Evolutionary conservation across 169 alveolate species (phyloP), one percentile per base, ranked within the genome.

Genomic region (Sarcocystis neurona): DNA sequence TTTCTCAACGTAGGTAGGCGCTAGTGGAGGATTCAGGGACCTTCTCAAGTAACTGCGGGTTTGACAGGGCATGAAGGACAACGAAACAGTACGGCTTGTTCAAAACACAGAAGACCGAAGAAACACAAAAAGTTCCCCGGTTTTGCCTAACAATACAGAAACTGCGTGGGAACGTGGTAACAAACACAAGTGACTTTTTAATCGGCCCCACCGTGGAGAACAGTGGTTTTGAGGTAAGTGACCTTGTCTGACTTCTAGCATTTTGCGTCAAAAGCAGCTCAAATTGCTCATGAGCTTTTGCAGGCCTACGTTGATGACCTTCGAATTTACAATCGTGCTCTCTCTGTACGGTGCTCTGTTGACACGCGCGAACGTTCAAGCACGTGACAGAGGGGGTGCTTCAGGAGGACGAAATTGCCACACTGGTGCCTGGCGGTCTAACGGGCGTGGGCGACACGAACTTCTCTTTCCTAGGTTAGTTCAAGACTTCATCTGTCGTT

Each of bases 251-350:
- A n/a, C n/a, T n/a, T n/a, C 20, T 41, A 63, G 12, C n/a, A 3
- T 12, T 27, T 58, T 37, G 43, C 41, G 1, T 15, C 75, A 27
- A n/a, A n/a, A 63, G 70, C 8, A 3, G 6, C 34, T 20, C 2
- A n/a, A n/a, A 15, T 27, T 41, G 34, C 44, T 15, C 46, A 10
- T 12, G 39, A 63, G 32, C 43, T 53, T 12, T 53, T 53, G 82
- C 50, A 87, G 91, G 91, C 88, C 2, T 87, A 87, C 72, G 63
- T 87, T 78, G 91, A 87, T 47, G 91, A 87, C 70, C 68, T 87
- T 58, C 91, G 91, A 6, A 34, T 87, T 5, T 87, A 87, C 87
- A 77, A 47, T 32, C 85, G 84, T n/a, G 91, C 87, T 41, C 88
- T 87, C 46, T 75, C 87, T 44, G 91, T 87, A 44, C 56, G 91